Evolutionary conservation across 176 grass and related monocot genomes (phyloP).

Genomic region (Phoenix roebelenii): DNA sequence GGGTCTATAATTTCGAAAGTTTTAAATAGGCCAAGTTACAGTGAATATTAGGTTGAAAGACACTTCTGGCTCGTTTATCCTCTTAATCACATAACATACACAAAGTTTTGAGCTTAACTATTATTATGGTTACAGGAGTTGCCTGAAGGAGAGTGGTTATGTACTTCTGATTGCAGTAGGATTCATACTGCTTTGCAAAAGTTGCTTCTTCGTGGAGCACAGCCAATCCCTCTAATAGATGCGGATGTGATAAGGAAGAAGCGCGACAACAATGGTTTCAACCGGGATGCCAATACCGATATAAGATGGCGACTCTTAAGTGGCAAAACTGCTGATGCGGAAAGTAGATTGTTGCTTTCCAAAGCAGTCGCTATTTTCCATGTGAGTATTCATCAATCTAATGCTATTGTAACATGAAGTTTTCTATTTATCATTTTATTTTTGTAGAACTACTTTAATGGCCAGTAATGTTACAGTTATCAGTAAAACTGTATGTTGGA

Average conservation of each 20-base stretch:
- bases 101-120: background rate
- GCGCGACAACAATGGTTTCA: constrained; percentile 32
- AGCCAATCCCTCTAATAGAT: constrained; percentile 31
- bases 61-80: background rate
- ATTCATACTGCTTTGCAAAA: constrained; percentile 53
- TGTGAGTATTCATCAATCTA: constrained; percentile 30
- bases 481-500: no score
- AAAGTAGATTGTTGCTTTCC: constrained; percentile 48
- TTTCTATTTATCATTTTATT: no score
- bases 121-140: constrained; percentile 53
- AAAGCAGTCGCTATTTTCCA: constrained; percentile 78
- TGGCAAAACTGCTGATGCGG: constrained; percentile 59
- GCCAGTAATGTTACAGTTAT: no score
- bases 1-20: no score
- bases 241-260: constrained; percentile 68
- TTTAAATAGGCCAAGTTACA: background rate
- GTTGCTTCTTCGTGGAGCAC: constrained; percentile 41
- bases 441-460: no score
- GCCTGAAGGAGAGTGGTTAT: constrained; percentile 89
- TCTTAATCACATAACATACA: background rate
- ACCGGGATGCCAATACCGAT: constrained; percentile 27
- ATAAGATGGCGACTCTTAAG: constrained; percentile 71
- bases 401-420: no score
- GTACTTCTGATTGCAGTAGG: constrained; percentile 43
- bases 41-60: background rate